phyloP scores from a whole-genome alignment of 202 grass and related monocot species.

The Panicum virgatum region DNA sequence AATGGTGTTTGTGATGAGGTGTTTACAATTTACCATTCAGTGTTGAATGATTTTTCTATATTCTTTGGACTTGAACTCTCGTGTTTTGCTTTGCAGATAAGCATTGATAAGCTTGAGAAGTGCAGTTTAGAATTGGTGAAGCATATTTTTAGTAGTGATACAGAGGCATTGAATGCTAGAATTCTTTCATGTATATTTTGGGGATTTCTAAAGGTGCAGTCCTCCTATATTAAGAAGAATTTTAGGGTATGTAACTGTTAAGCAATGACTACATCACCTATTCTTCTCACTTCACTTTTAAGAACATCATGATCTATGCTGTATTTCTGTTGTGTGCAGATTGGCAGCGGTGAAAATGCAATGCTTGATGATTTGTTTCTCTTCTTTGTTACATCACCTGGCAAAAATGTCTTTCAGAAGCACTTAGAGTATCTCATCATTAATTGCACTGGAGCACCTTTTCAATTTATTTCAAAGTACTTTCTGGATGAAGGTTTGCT shows the following conservation, averaged over 20 bases:
- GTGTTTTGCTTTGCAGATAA: slow-evolving; percentile 49
- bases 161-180: slow-evolving; percentile 67
- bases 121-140: slow-evolving; percentile 59
- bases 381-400: slow-evolving; percentile 69
- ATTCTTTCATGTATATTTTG: slow-evolving; percentile 84
- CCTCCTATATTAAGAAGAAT: slow-evolving; percentile 48
- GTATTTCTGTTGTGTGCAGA: slow-evolving; percentile 50
- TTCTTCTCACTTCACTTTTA: slow-evolving; percentile 13
- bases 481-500: slow-evolving; percentile 81
- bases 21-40: slow-evolving; percentile 39
- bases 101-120: slow-evolving; percentile 59
- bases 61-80: slow-evolving; percentile 13
- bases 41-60: slow-evolving; percentile 15
- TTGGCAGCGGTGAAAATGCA: slow-evolving; percentile 29
- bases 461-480: slow-evolving; percentile 91
- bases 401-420: slow-evolving; percentile 62
- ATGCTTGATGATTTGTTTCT: slow-evolving; percentile 68
- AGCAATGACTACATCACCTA: slow-evolving; percentile 11
- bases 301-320: slow-evolving; percentile 21
- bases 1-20: slow-evolving; percentile 61
- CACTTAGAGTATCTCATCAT: slow-evolving; percentile 77
- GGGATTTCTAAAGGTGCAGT: slow-evolving; percentile 63
- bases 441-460: slow-evolving; percentile 65
- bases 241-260: slow-evolving; percentile 54
- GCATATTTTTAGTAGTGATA: slow-evolving; percentile 60